Evolutionary conservation across 495 filamentous ascomycete genomes (phyloP).

Genomic region (Aspergillus sparsus): DNA sequence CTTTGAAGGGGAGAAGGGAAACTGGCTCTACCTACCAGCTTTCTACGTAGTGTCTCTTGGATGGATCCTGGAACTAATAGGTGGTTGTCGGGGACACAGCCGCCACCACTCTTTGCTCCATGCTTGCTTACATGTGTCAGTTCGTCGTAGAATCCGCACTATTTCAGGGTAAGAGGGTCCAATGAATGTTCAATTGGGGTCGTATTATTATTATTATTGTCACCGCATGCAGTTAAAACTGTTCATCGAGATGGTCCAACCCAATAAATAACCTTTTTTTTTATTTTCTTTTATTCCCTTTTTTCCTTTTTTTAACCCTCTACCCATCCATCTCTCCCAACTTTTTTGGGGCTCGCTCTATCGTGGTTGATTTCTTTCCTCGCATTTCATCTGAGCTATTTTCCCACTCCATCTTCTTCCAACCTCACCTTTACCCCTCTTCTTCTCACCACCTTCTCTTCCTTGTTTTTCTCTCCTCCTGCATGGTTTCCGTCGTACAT

Average conservation of each 20-base stretch:
- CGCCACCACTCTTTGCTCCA: slow-evolving; percentile 15
- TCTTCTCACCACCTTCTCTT: neutral
- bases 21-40: too few relatives aligned
- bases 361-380: neutral
- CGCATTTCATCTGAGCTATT: neutral
- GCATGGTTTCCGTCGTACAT: slow-evolving; percentile 4
- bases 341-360: neutral
- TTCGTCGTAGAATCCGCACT: neutral
- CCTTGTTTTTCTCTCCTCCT: slow-evolving; percentile 10
- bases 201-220: neutral
- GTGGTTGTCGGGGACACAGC: slow-evolving; percentile 31
- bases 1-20: too few relatives aligned
- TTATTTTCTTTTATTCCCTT: slow-evolving; percentile 5
- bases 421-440: neutral
- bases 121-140: slow-evolving; percentile 3
- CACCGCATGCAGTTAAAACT: slow-evolving; percentile 23
- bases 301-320: slow-evolving; percentile 9
- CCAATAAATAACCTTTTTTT: neutral
- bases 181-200: neutral
- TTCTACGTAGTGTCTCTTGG: too few relatives aligned
- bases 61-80: neutral
- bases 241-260: neutral
- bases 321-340: neutral
- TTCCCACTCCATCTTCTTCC: neutral
- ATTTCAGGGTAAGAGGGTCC: too few relatives aligned